These are phyloP conservation scores for Gossypium turneri DNA, from an alignment of 345 rosid genomes.

Conservation along the genomic window DNA sequence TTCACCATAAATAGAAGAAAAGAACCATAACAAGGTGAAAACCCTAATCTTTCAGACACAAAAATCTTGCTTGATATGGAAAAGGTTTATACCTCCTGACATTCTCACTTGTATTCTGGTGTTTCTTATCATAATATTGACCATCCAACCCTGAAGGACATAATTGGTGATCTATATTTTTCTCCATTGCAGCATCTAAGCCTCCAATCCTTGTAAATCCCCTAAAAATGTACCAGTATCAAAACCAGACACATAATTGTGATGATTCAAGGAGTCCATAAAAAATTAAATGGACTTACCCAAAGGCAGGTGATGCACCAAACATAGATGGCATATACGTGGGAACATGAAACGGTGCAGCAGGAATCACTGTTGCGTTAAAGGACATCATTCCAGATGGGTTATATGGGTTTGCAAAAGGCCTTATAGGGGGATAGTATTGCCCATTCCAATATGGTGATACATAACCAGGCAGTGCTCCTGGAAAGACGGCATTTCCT, in stretches of 20 bases:
- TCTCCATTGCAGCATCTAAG: constrained; percentile 11
- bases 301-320: constrained; percentile 27
- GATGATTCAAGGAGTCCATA: neutral
- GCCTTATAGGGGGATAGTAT: constrained; percentile 23
- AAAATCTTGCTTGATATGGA: neutral
- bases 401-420: constrained; percentile 28
- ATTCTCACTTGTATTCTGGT: constrained; percentile 19
- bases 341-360: constrained; percentile 25
- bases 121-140: constrained; percentile 25
- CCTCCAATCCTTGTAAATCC: constrained; percentile 31
- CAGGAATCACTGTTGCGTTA: constrained; percentile 26
- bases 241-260: neutral
- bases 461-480: constrained; percentile 25
- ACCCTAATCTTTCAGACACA: neutral
- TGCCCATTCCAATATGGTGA: constrained; percentile 35
- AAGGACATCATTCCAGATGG: constrained; percentile 32
- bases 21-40: neutral
- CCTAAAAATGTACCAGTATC: constrained; percentile 23
- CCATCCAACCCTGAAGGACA: constrained; percentile 8
- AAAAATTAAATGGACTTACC: constrained; percentile 24
- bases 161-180: constrained; percentile 11
- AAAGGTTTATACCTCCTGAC: constrained; percentile 25
- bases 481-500: constrained; percentile 34
- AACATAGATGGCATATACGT: constrained; percentile 28
- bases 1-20: neutral